phyloP scores from a whole-genome alignment of 169 alveolate genomes.

The Cryptosporidium parvum region DNA sequence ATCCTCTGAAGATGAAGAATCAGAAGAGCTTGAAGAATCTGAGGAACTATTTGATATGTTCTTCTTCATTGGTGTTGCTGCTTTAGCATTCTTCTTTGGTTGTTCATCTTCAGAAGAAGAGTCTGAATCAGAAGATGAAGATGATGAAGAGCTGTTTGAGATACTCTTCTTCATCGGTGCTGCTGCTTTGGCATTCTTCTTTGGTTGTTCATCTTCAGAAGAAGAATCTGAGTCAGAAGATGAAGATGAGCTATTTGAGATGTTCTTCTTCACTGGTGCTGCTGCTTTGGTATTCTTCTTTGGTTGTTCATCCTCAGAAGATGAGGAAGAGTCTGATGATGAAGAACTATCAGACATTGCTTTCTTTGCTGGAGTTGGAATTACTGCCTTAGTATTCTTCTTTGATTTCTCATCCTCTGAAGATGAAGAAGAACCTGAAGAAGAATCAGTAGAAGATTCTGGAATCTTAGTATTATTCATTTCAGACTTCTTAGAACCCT shows the following conservation, averaged over 20 bases:
- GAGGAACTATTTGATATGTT: no score
- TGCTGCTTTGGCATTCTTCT: conserved; percentile 16
- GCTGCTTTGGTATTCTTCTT: conserved; percentile 22
- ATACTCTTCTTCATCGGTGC: not conserved
- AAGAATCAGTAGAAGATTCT: conserved; percentile 24
- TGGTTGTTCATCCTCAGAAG: conserved; percentile 10
- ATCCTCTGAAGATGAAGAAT: not conserved
- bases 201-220: conserved; percentile 33
- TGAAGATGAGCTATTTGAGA: not conserved
- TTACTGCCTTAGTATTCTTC: conserved; percentile 4
- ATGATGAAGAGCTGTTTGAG: not conserved
- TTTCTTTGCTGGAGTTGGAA: not conserved
- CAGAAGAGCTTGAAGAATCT: no score
- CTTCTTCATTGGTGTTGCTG: no score
- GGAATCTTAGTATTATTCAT: not conserved
- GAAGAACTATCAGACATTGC: not conserved
- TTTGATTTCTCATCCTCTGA: conserved; percentile 10
- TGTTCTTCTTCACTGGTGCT: not conserved
- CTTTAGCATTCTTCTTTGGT: conserved; percentile 7
- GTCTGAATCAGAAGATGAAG: not conserved
- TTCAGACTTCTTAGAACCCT: conserved; percentile 1
- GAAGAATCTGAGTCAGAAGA: conserved; percentile 23
- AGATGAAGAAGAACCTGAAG: conserved; percentile 44
- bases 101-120: not conserved
- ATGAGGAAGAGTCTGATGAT: conserved; percentile 4